Conservation (phyloP, 352 stramenopile species). For the Pythium dissimile region DNA sequence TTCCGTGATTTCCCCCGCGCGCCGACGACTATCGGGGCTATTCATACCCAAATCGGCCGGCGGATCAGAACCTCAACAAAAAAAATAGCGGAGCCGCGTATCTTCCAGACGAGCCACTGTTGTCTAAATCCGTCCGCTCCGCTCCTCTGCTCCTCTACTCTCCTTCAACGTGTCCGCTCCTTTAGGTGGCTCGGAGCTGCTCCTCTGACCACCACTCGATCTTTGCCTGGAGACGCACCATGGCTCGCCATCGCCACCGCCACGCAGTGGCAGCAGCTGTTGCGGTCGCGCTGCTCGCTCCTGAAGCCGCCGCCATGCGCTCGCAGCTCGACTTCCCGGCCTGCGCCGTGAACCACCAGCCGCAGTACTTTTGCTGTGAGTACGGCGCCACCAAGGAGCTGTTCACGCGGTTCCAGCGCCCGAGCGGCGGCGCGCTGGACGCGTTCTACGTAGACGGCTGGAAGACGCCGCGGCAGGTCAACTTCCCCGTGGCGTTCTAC, state of each 20-base stretch:
- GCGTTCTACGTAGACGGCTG: constrained; percentile 20
- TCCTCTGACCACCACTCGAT: neutral
- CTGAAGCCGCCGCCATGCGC: neutral
- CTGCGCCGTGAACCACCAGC: constrained; percentile 27
- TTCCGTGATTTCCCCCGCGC: no score
- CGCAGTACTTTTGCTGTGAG: constrained; percentile 29
- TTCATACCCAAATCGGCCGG: no score
- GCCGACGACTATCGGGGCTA: no score
- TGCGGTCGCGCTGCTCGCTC: neutral
- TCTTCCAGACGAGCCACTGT: no score
- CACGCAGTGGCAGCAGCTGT: neutral
- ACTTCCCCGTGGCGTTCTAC: constrained; percentile 22
- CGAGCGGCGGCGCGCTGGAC: constrained; percentile 5
- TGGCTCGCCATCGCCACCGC: neutral
- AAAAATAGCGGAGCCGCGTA: no score
- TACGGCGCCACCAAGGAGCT: constrained; percentile 22
- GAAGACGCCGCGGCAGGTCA: constrained; percentile 21
- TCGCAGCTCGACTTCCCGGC: constrained; percentile 18
- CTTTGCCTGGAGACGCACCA: neutral
- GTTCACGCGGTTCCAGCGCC: constrained; percentile 25
- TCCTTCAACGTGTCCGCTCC: no score
- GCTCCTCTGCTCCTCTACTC: no score
- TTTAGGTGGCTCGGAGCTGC: no score
- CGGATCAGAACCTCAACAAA: no score
- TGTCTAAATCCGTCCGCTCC: no score